Evolutionary conservation across 345 rosid genomes (phyloP), one percentile per base, ranked within the genome.

Genomic region (Salix purpurea): DNA sequence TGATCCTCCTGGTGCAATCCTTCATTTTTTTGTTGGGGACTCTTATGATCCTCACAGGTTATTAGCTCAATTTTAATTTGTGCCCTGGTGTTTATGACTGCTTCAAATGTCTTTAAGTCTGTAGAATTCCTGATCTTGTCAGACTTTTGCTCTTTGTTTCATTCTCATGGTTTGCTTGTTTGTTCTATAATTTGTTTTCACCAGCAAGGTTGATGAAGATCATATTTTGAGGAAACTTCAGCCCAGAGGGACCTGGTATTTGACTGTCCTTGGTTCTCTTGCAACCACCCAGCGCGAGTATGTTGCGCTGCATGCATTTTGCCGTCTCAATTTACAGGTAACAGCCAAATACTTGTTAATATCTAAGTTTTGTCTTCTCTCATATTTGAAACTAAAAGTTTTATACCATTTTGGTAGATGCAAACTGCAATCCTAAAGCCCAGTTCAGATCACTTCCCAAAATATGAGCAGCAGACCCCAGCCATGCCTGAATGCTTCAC

Each of bases 251-350:
- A 84, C 84, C 62, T 96, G 99, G 99, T 90, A 85, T 86, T 84
- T 96, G 70, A 92, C 99, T 76, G 97, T 92, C 72, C 93, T 96
- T 65, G 99, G 99, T 79, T 94, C 99, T 48, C 96, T 96, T 81
- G 99, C 99, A 72, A 96, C 99, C 48, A 96, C 97, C 73, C 99
- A 96, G 86, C 90, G 99, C 58, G 99, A 96, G 85, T 96, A 96
- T 77, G 87, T 96, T 86, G 99, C 99, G 21, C 80, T 96, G 88
- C 99, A 96, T 86, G 97, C 99, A 73, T 96, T 96, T 84, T 91
- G 94, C 76, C 97, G 91, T 76, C 98, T 96, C 75, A 96, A 92
- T 89, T 84, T 85, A 44, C 99, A 92, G 99, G 99, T 96, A 73
- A 65, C 4, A 26, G 36, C 67, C 21, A 30, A 62, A 64, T 80